Base-by-base conservation (phyloP, 495 filamentous ascomycete species). In the Neurospora sp. region DNA sequence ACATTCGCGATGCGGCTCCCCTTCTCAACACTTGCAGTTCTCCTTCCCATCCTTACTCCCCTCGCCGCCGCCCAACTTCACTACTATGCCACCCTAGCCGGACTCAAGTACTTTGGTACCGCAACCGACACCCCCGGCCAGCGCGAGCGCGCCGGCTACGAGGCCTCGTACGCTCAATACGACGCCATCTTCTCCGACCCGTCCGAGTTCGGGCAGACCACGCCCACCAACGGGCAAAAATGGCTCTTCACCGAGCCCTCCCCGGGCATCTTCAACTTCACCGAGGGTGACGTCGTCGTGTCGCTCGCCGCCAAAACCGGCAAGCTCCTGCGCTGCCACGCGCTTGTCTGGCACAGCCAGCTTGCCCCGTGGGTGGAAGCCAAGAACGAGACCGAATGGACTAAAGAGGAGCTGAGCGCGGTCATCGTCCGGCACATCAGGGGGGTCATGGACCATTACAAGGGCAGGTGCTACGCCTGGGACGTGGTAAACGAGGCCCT, bases 401-500 rank as follows among this genome's bases (percentile, higher is more conserved):
- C 85, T 10, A 84, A 85, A 39, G 84, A 77, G 8, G 86, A 83
- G 10, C 82, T 91, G 2, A 82, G 82, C 36, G 79, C 81, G 7
- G 83, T 83, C n/a, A 79, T 90, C 75, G 82, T 84, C 71, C 83
- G 83, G 72, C 89, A 91, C 79, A 83, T 91, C 72, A 83, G 81
- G 21, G 78, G 79, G 28, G 86, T 88, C 4, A 88, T 84, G 6
- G 83, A 78, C 38, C 86, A 89, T 76, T 90, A 82, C 75, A 85
- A 85, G 74, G 88, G 88, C n/a, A 80, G 84, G 40, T 89, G 88
- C 81, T 85, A 87, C 69, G 81, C 75, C 42, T 83, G 81, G 88
- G 90, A 92, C 77, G 91, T 93, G 1, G 84, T 91, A 21, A 92
- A 92, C 81, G 90, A 93, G 79, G 88, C 88, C 39, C 87, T 92